These are phyloP conservation scores for Erodium trifolium DNA, from an alignment of 441 rosid genomes.

Conservation along the genomic window DNA sequence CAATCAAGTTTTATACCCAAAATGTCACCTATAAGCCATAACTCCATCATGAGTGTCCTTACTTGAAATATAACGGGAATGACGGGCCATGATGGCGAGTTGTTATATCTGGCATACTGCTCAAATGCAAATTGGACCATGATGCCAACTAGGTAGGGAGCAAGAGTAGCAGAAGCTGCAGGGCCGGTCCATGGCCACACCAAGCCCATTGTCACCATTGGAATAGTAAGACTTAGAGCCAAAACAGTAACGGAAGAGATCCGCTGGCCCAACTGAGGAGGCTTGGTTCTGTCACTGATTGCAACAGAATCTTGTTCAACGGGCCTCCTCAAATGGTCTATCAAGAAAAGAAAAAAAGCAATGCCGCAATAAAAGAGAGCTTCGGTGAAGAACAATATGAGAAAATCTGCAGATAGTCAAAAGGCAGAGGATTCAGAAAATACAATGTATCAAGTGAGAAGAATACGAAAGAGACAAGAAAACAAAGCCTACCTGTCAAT, in stretches of 20 bases:
- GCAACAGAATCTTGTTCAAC: slow-evolving; percentile 20
- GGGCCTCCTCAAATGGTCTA: slow-evolving; percentile 54
- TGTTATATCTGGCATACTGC: slow-evolving; percentile 61
- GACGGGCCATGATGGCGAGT: slow-evolving; percentile 69
- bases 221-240: slow-evolving; percentile 80
- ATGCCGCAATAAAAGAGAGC: slow-evolving; percentile 92
- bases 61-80: slow-evolving; percentile 86
- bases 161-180: slow-evolving; percentile 96
- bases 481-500: slow-evolving; percentile 54
- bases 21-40: no score
- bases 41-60: slow-evolving; percentile 11
- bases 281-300: slow-evolving; percentile 17
- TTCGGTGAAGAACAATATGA: slow-evolving; percentile 91
- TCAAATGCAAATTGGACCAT: slow-evolving; percentile 91
- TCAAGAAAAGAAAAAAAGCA: slow-evolving; percentile 61
- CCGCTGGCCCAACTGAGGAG: slow-evolving; percentile 56
- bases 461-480: slow-evolving; percentile 7
- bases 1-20: no score
- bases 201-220: slow-evolving; percentile 96
- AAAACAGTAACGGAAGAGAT: slow-evolving; percentile 76
- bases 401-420: slow-evolving; percentile 63
- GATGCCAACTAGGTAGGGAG: slow-evolving; percentile 95
- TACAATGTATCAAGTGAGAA: no score
- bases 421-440: slow-evolving; percentile 6
- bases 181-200: slow-evolving; percentile 99